These are phyloP conservation scores for Boletus vinaceobasis DNA, from an alignment of 768 basidiomycete genomes.

Conservation along the genomic window DNA sequence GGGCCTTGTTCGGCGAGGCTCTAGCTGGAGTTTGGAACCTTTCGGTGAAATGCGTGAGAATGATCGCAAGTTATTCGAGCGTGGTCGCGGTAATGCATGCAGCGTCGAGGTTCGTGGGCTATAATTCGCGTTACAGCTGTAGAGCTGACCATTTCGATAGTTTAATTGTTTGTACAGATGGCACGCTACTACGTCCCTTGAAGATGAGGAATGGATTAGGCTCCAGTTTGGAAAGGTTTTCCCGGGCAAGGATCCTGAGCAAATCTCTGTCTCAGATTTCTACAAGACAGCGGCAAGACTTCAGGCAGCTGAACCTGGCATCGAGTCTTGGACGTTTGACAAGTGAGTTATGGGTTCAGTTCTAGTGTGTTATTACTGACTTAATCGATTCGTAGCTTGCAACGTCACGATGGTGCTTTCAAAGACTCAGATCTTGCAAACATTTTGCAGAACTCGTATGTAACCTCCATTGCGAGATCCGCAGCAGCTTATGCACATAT, in stretches of 20 bases:
- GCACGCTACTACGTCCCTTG: slow-evolving; percentile 75
- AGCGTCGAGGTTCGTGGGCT: slow-evolving; percentile 64
- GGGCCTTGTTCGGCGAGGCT: slow-evolving; percentile 74
- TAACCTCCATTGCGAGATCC: slow-evolving; percentile 2
- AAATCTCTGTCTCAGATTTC: slow-evolving; percentile 50
- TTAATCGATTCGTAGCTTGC: slow-evolving; percentile 38
- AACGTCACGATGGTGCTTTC: slow-evolving; percentile 62
- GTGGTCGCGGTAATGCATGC: slow-evolving; percentile 77
- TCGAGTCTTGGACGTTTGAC: slow-evolving; percentile 66
- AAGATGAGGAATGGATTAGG: slow-evolving; percentile 70
- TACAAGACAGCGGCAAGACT: slow-evolving; percentile 40
- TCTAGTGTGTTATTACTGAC: neutral
- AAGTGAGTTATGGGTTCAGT: slow-evolving; percentile 35
- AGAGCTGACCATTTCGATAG: slow-evolving; percentile 32
- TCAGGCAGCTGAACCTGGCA: slow-evolving; percentile 40
- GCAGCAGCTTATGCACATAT: neutral
- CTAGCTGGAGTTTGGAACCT: slow-evolving; percentile 71
- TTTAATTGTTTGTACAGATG: slow-evolving; percentile 85
- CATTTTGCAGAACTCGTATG: slow-evolving; percentile 65
- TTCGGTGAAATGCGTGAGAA: slow-evolving; percentile 66
- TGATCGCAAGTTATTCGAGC: slow-evolving; percentile 67
- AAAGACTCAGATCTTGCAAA: slow-evolving; percentile 68
- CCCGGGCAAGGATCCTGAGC: slow-evolving; percentile 46
- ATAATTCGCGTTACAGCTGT: neutral
- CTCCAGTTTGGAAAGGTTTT: slow-evolving; percentile 51